Evolutionary conservation across 1,284 basidiomycete species (phyloP).

Genomic region (Termitomyces sp.): DNA sequence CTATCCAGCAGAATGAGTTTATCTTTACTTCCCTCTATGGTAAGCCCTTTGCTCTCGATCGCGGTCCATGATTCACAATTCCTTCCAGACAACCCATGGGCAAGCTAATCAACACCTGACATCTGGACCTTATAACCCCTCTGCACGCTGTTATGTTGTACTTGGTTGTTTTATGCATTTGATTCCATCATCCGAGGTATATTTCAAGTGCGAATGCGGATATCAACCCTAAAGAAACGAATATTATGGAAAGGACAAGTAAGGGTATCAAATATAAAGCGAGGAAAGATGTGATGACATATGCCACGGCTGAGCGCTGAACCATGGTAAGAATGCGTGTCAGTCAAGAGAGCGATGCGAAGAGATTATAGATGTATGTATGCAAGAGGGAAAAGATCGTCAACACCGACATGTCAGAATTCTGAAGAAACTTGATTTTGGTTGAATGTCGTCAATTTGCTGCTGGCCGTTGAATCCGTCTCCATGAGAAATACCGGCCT

Average conservation of each 20-base stretch:
- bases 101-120: not conserved
- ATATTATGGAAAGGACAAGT: constrained; percentile 23
- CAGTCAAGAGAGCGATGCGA: constrained; percentile 19
- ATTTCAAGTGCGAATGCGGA: constrained; percentile 14
- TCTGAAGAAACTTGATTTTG: constrained; percentile 55
- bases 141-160: not conserved
- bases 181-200: constrained; percentile 10
- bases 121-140: not conserved
- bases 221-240: constrained; percentile 14
- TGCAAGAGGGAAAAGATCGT: constrained; percentile 21
- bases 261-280: constrained; percentile 21
- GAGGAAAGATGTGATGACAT: constrained; percentile 18
- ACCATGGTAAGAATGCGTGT: constrained; percentile 17
- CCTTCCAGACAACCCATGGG: constrained; percentile 1
- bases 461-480: constrained; percentile 57
- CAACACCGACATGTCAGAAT: constrained; percentile 76
- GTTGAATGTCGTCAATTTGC: constrained; percentile 47
- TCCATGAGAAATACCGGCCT: constrained; percentile 58
- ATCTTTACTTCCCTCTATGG: not conserved
- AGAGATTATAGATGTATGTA: constrained; percentile 17
- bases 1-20: not conserved
- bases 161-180: not conserved
- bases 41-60: not conserved
- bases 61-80: not conserved
- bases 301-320: constrained; percentile 19